Evolutionary conservation across 2,329 filamentous ascomycete genomes (phyloP), one percentile per base, ranked within the genome.

Genomic region (Clonostachys solani): DNA sequence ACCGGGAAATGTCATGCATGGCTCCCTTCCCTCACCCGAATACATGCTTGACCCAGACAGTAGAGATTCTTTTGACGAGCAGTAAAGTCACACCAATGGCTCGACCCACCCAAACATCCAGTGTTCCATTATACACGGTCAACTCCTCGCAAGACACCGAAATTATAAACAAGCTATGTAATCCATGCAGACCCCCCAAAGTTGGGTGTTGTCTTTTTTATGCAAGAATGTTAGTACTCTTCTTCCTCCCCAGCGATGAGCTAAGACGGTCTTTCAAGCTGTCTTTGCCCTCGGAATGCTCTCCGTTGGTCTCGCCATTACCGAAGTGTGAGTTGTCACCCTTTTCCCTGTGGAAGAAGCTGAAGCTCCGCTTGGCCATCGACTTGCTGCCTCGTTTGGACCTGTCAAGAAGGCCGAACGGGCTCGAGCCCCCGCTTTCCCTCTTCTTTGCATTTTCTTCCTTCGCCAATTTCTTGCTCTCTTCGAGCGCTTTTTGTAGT

Each of bases 361-460:
- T 80, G 58, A 89, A 84, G 54, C 87, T 87, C 65, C 86, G 89
- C 52, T 85, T 81, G 43, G 87, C 81, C 71, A 95, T 78, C 52
- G 88, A 91, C 70, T 89, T 92, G 63, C 85, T 89, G 10, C 82
- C 82, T 47, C 84, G 77, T 55, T 84, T 80, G 53, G 87, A 83
- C 41, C 88, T 77, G 57, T 81, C 82, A 40, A 94, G 69, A 33
- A 81, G 73, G 6, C 73, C 70, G 33, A 63, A 62, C 45, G 58
- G 61, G 50, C 62, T 74, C 59, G 58, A 74, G 15, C 60, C 55
- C 5, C 58, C 57, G n/a, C 61, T 64, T 33, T 70, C 68, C 49
- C 67, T 68, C 54, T 67, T 73, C 43, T 66, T 63, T 12, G 56
- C 53, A 13, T 67, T 65, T 7, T 71, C 67, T 42, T 75, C 79